Evolutionary conservation across 371 early-diverging fungal genomes (phyloP).

Genomic region (Saksenaea vasiformis): DNA sequence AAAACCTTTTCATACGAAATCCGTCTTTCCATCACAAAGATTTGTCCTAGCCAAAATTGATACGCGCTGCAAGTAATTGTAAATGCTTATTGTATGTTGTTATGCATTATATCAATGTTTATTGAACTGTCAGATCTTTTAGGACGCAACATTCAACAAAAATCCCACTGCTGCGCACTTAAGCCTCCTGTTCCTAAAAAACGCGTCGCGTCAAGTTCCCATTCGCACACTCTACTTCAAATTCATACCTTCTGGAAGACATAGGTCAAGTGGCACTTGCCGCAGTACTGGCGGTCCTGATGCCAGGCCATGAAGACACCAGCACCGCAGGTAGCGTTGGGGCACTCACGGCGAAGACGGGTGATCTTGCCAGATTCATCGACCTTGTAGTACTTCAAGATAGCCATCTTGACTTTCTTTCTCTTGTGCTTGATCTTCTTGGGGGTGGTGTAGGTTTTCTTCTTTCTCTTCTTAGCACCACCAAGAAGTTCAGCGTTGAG

Average conservation of each 20-base stretch:
- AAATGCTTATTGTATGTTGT: no score
- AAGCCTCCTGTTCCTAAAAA: constrained; percentile 7
- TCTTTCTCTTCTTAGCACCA: constrained; percentile 99
- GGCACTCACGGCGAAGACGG: constrained; percentile 97
- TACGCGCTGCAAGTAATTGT: no score
- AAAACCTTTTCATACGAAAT: no score
- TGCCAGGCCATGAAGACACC: constrained; percentile 99
- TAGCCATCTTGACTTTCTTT: constrained; percentile 97
- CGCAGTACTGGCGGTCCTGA: constrained; percentile 96
- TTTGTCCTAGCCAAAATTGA: no score
- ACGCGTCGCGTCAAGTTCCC: neutral
- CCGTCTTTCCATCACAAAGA: no score
- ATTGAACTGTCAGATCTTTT: neutral
- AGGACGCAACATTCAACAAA: neutral
- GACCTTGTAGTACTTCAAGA: constrained; percentile 98
- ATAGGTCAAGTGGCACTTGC: constrained; percentile 66
- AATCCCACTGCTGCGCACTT: neutral
- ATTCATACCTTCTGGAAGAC: constrained; percentile 50
- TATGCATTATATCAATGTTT: neutral
- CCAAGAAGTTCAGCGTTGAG: constrained; percentile 73
- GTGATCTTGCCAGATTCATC: constrained; percentile 96
- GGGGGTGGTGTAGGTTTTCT: constrained; percentile 99
- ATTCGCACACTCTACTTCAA: neutral
- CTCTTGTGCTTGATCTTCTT: constrained; percentile 99
- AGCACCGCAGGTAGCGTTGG: constrained; percentile 93